Percentiles rank a stretch among this genome's conserved stretches.
Evolutionary conservation across 768 basidiomycete genomes (phyloP).

Genomic region (Naematelia encephala): DNA sequence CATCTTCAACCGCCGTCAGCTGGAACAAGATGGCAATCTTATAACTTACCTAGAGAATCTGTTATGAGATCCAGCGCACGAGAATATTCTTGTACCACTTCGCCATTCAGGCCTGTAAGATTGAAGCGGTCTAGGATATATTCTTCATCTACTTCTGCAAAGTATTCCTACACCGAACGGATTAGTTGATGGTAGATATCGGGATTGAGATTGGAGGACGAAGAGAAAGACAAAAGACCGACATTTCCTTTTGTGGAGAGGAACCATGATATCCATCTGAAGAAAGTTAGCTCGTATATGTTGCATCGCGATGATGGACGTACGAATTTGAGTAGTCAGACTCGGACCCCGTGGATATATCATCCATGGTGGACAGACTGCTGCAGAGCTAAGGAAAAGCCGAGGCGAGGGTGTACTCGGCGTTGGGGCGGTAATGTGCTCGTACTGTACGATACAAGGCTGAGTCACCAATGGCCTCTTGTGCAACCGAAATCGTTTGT

Average conservation of each 20-base stretch:
- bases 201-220: background rate
- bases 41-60: slow-evolving; percentile 76
- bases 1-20: slow-evolving; percentile 60
- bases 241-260: slow-evolving; percentile 89
- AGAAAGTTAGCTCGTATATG: background rate
- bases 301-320: slow-evolving; percentile 38
- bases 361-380: slow-evolving; percentile 44
- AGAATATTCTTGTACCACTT: slow-evolving; percentile 82
- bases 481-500: too few species aligned
- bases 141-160: slow-evolving; percentile 95
- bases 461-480: too few species aligned
- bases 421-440: too few species aligned
- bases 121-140: slow-evolving; percentile 99
- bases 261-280: slow-evolving; percentile 96
- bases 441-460: too few species aligned
- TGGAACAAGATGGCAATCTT: background rate
- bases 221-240: background rate
- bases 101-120: slow-evolving; percentile 89
- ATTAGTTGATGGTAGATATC: too few species aligned
- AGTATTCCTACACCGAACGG: slow-evolving; percentile 65
- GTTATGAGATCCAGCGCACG: slow-evolving; percentile 95
- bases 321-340: slow-evolving; percentile 90
- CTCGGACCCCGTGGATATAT: slow-evolving; percentile 69
- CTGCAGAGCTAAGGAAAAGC: background rate
- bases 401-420: background rate